phyloP scores from a whole-genome alignment of 169 alveolate species.

The Plasmodium knowlesi region DNA sequence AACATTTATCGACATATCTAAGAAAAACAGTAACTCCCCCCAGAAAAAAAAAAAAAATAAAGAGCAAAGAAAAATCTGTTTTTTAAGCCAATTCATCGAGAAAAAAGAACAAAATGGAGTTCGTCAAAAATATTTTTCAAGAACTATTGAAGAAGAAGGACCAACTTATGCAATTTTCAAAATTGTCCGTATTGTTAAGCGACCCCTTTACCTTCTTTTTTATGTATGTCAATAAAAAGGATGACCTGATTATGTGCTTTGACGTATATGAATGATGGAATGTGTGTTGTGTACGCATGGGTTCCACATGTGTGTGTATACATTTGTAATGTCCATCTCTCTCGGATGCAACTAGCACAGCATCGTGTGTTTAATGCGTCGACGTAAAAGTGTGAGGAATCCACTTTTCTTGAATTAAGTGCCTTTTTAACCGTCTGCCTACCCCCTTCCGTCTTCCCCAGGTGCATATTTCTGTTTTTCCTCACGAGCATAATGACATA shows the following conservation, averaged over 20 bases:
- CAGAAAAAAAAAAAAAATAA: not conserved
- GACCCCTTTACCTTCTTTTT: constrained; percentile 49
- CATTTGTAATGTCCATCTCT: not conserved
- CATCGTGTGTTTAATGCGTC: not conserved
- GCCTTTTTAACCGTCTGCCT: not conserved
- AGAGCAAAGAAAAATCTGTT: not conserved
- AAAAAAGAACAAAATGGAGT: constrained; percentile 4
- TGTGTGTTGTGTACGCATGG: not conserved
- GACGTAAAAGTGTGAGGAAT: not conserved
- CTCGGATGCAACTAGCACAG: not conserved
- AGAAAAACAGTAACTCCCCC: not conserved
- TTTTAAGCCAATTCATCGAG: not conserved
- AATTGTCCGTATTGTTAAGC: not conserved
- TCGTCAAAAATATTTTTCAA: not conserved
- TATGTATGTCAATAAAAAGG: constrained; percentile 2
- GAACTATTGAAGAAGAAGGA: constrained; percentile 10
- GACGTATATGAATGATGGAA: not conserved
- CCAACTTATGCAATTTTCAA: not conserved
- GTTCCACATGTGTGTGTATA: not conserved
- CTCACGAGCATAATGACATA: constrained; percentile 13
- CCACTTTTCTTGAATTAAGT: not conserved
- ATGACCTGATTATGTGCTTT: not conserved
- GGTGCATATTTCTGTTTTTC: constrained; percentile 23
- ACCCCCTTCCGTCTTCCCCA: not conserved
- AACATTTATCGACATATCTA: not conserved